Evolutionary conservation across 495 filamentous ascomycete genomes (phyloP), one percentile per base, ranked within the genome.

Genomic region (Achaetomiella virescens): DNA sequence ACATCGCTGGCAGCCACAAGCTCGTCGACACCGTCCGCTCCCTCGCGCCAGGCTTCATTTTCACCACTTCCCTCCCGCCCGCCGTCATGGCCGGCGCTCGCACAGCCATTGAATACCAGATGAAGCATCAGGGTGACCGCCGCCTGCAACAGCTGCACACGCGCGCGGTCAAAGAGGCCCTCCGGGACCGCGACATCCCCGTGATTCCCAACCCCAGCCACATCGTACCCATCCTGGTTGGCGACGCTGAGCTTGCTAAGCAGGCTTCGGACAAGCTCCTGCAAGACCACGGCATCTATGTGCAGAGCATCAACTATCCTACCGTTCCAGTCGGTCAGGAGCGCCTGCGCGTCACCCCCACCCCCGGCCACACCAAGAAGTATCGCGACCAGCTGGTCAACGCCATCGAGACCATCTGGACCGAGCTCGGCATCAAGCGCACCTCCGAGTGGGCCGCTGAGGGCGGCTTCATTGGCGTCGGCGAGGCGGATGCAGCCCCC

Each of bases 281-380:
- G 9, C 83, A 89, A 57, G 83, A 93, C 54, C 85, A 93, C 71
- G 83, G 83, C 44, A 97, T 98, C 70, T 97, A 98, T 66, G 93
- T 98, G 14, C 93, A 98, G 72, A 89, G 89, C 54, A 97, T 98
- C 79, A 98, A 98, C 75, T 98, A 97, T 73, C 93, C 93, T 7
- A 98, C 93, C 51, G 93, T 98, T 1, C 93, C 93, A 1, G 88
- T 92, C 6, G 93, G 93, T 14, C 89, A 98, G 74, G 93, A 98
- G 73, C 86, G 93, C 29, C 81, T 98, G 48, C 86, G 93, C 60
- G 88, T 98, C 69, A 98, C 93, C 8, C 93, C 93, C 0, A 98
- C 93, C 10, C 93, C 93, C 0, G 93, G 93, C 33, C 93, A 98
- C 66, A 83, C 81, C 48, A 84, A 84, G 67, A 78, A 86, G 58